Evolutionary conservation across 768 basidiomycete species (phyloP), one percentile per base, ranked within the genome.

Genomic region (Brasilioporus rufonigricans): DNA sequence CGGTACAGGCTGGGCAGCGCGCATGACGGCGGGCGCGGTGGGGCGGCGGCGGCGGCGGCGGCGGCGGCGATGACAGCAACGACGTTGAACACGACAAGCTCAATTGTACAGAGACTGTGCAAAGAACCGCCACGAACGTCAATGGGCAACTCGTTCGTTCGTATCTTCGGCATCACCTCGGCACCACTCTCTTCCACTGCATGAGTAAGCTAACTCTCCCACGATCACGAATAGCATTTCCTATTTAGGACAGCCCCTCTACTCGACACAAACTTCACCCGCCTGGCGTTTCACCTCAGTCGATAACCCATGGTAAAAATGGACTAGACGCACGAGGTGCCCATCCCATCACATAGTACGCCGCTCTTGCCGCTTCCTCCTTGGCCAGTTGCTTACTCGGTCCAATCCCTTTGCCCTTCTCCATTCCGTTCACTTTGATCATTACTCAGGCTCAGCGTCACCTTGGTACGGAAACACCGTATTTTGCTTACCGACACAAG

Each of bases 311-410:
- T 43, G 31, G 16, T 14, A n/a, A 44, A 43, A 43, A 49, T 10
- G 5, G 50, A 27, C 24, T 10, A 40, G 24, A 69, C 71, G 45
- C 44, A 77, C 76, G 73, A 44, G 73, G 67, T 51, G 82, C 81
- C 88, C 88, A 90, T 32, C 89, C 88, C 86, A 91, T 85, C 10
- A 80, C 78, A 63, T 82, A 80, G 70, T 81, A 89, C 10, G 89
- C 89, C 60, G 82, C 74, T 53, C 80, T 77, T 18, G 89, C 88
- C 0, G 89, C 89, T 52, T 86, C 85, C 63, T 91, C 89, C 68
- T 89, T 91, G 8, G 89, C 89, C 2, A 81, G 70, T 64, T 91
- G 88, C 68, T 91, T 91, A 67, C 76, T 86, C 49, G 76, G 73
- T 27, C 87, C 86, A n/a, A 66, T 69, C 2, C 89, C 89, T 46